Percentiles rank a stretch among this genome's conserved stretches.
Conservation (phyloP, 495 filamentous ascomycete species). For the Jackrogersella minutella region DNA sequence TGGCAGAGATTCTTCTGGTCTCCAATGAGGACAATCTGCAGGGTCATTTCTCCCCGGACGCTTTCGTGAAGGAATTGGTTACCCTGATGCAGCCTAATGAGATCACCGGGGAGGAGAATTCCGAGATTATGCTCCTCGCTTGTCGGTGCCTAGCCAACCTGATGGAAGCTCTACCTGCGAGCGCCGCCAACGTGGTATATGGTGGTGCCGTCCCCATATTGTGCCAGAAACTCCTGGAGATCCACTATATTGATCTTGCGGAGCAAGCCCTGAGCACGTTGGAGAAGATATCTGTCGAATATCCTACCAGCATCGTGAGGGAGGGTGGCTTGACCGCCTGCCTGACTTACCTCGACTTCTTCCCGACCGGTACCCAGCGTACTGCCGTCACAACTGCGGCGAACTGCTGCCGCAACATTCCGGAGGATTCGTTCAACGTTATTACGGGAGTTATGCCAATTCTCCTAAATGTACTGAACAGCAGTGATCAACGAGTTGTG, state of each 20-base stretch:
- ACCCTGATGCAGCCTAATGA: conserved; percentile 89
- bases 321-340: conserved; percentile 96
- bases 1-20: conserved; percentile 91
- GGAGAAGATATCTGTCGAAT: conserved; percentile 97
- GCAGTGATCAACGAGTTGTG: conserved; percentile 94
- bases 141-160: conserved; percentile 96
- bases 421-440: conserved; percentile 88
- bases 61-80: conserved; percentile 95
- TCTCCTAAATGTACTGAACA: conserved; percentile 84
- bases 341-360: conserved; percentile 94
- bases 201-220: conserved; percentile 93
- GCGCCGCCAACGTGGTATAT: conserved; percentile 94
- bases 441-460: conserved; percentile 96
- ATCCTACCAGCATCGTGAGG: conserved; percentile 92
- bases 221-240: conserved; percentile 92
- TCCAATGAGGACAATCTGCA: conserved; percentile 97
- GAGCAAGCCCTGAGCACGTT: conserved; percentile 97
- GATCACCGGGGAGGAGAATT: conserved; percentile 84
- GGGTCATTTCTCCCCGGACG: conserved; percentile 93
- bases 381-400: conserved; percentile 97
- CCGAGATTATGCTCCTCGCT: conserved; percentile 96
- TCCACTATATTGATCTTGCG: conserved; percentile 94
- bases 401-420: conserved; percentile 96
- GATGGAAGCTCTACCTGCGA: conserved; percentile 95
- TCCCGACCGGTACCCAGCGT: conserved; percentile 94